These are phyloP conservation scores for Populus tomentosa DNA, from an alignment of 441 rosid species.

Conservation along the genomic window DNA sequence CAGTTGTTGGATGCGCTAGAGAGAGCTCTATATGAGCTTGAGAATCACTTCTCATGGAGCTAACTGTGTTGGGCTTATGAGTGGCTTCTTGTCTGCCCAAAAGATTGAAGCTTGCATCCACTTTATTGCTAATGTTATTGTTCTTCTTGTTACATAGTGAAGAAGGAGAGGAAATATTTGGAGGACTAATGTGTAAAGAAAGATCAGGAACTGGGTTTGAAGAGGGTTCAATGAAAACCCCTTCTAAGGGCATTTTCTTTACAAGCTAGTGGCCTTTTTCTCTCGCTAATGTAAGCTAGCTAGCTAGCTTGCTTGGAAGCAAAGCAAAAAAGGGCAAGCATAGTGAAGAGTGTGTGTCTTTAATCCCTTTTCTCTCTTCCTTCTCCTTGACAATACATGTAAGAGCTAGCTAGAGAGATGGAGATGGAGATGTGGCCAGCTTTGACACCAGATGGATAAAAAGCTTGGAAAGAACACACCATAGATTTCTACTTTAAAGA, in stretches of 20 bases:
- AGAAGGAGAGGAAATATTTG: constrained; percentile 29
- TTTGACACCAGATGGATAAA: background rate
- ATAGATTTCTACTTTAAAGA: constrained; percentile 12
- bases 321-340: constrained; percentile 21
- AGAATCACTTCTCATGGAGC: constrained; percentile 22
- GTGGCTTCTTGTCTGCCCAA: constrained; percentile 11
- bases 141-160: constrained; percentile 13
- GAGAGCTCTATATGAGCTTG: constrained; percentile 57
- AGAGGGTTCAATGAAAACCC: constrained; percentile 48
- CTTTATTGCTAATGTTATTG: constrained; percentile 2
- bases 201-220: constrained; percentile 67
- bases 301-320: constrained; percentile 7
- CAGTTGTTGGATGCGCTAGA: constrained; percentile 41
- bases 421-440: background rate
- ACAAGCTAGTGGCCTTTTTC: constrained; percentile 1
- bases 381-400: constrained; percentile 3
- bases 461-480: constrained; percentile 7
- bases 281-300: background rate
- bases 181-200: constrained; percentile 73
- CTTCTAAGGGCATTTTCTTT: constrained; percentile 47
- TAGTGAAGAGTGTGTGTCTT: constrained; percentile 20
- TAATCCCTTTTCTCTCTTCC: constrained; percentile 1
- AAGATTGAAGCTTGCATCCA: constrained; percentile 17
- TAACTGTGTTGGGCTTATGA: constrained; percentile 18
- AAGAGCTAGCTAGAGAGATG: background rate